Evolutionary conservation across 169 alveolate genomes (phyloP).

Genomic region (Plasmodium falciparum): DNA sequence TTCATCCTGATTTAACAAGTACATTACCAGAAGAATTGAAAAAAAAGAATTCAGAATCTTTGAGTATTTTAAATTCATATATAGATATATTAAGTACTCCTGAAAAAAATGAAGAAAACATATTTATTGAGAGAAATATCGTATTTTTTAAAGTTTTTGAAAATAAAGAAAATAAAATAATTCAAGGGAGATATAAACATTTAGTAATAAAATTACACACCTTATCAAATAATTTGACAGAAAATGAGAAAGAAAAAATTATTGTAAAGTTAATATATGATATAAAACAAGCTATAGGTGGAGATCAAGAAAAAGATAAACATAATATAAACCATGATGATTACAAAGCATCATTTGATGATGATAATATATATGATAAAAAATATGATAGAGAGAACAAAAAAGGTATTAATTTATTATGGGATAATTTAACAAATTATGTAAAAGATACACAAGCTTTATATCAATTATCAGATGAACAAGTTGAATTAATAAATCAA

Average conservation of each 20-base stretch:
- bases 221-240: conserved; percentile 35
- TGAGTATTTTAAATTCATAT: conserved; percentile 74
- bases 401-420: conserved; percentile 38
- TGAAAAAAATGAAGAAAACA: conserved; percentile 34
- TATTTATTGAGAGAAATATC: conserved; percentile 50
- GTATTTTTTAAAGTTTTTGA: conserved; percentile 64
- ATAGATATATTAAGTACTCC: conserved; percentile 60
- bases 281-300: conserved; percentile 21
- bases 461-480: conserved; percentile 69
- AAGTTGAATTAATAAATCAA: conserved; percentile 23
- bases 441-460: conserved; percentile 72
- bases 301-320: conserved; percentile 35
- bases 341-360: conserved; percentile 1
- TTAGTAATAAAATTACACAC: conserved; percentile 42
- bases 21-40: conserved; percentile 74
- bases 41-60: conserved; percentile 67
- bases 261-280: conserved; percentile 70
- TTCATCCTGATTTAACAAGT: conserved; percentile 73
- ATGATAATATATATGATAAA: conserved; percentile 18
- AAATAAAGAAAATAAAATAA: conserved; percentile 59
- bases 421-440: conserved; percentile 64
- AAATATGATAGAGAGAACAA: neutral
- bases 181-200: conserved; percentile 70
- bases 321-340: neutral
- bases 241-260: conserved; percentile 59